Base-by-base conservation (phyloP, 345 rosid species). In the Eucalyptus marginata region DNA sequence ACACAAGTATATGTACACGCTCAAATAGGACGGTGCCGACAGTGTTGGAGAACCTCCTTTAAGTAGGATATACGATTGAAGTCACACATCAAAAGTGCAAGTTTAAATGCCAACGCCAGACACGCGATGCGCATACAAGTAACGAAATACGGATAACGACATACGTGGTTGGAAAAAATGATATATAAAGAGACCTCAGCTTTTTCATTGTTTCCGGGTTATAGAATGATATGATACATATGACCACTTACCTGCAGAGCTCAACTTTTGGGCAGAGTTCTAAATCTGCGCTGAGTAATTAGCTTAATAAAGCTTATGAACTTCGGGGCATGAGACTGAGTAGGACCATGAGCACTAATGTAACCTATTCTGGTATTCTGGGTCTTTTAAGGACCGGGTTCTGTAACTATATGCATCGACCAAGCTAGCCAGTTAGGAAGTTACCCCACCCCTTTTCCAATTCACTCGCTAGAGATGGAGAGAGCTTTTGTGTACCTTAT, bases 401-500 rank as follows among this genome's bases (percentile, higher is more conserved):
- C 40, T n/a, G 76, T 15, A n/a, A 64, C 76, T 64, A 64, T n/a
- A 64, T 64, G 36, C 36, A n/a, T 64, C 76, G 7, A 64, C 40
- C 20, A 31, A 64, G 76, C 76, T 64, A 64, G 76, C 76, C 76
- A 14, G 76, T 33, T n/a, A n/a, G 76, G 76, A 64, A 64, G 76
- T 64, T 64, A n/a, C 36, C 36, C 33, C 76, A 36, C 87, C 68
- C 25, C 29, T 54, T 31, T 24, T 87, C 49, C 31, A 49, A 2
- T 15, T 62, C 33, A 14, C 12, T n/a, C 22, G 80, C 80, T 58
- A 79, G 64, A 79, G 87, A 50, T 36, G 51, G 86, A 43, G 29
- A 25, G 47, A 22, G 47, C 46, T 36, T 6, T 24, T 87, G 24
- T 17, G 40, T 93, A 97, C 99, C 99, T 96, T 95, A 88, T 93